Evolutionary conservation across 352 stramenopile species (phyloP).

Genomic region (Pythium rishiriense): DNA sequence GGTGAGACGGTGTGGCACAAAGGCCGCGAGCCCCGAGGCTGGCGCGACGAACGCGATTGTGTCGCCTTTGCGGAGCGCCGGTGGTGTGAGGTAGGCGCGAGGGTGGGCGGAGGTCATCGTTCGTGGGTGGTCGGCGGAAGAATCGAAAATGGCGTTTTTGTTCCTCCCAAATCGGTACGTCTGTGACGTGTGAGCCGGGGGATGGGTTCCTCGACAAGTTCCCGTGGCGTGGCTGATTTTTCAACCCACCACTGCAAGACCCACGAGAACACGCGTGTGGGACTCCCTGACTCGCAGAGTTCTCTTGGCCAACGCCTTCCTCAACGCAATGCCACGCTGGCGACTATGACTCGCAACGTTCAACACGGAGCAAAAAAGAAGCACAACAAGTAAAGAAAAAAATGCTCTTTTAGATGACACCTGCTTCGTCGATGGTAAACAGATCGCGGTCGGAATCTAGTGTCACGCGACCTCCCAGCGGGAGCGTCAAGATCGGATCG

Average conservation of each 20-base stretch:
- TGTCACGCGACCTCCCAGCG: slow-evolving; percentile 34
- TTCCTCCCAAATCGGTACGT: not conserved
- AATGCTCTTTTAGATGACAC: not conserved
- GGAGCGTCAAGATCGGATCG: slow-evolving; percentile 53
- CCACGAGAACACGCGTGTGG: not conserved
- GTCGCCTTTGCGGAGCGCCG: slow-evolving; percentile 35
- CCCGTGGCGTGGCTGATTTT: not conserved
- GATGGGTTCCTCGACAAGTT: not conserved
- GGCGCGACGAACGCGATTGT: slow-evolving; percentile 60
- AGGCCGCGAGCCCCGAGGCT: slow-evolving; percentile 40
- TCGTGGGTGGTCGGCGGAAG: not conserved
- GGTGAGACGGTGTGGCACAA: slow-evolving; percentile 43
- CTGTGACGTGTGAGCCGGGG: not conserved
- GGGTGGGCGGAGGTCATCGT: not conserved
- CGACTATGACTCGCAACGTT: too few species aligned
- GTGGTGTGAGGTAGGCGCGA: slow-evolving; percentile 15
- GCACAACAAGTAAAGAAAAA: too few species aligned
- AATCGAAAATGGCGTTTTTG: not conserved
- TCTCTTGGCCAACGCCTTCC: too few species aligned
- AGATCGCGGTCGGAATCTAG: not conserved
- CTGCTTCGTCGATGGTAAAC: slow-evolving; percentile 1
- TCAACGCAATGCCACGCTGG: too few species aligned
- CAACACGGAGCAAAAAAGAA: too few species aligned
- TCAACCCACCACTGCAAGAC: too few species aligned
- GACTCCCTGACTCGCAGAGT: too few species aligned